Percentiles rank a stretch among this genome's conserved stretches.
phyloP scores from a whole-genome alignment of 345 rosid genomes.

The Citrus unshiu region DNA sequence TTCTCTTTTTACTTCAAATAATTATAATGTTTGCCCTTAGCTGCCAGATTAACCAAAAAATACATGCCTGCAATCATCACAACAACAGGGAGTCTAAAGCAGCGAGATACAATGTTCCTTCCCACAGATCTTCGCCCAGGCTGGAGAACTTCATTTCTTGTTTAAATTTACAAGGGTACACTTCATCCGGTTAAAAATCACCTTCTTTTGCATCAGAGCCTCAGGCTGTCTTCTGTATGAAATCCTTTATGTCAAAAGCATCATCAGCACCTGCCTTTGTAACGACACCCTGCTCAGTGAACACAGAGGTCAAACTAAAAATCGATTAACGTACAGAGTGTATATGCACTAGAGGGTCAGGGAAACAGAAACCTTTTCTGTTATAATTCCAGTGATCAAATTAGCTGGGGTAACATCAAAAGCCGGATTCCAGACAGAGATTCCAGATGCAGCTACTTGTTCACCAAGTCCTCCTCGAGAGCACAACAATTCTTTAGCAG shows the following conservation, averaged over 20 bases:
- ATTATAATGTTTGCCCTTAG: too few relatives aligned
- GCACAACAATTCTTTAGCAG: conserved; percentile 68
- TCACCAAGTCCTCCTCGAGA: conserved; percentile 92
- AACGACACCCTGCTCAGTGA: conserved; percentile 61
- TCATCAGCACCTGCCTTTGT: conserved; percentile 41
- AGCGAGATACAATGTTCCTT: too few relatives aligned
- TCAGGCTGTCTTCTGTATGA: conserved; percentile 25
- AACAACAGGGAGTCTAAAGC: too few relatives aligned
- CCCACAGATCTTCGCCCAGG: too few relatives aligned
- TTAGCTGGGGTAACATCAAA: conserved; percentile 89
- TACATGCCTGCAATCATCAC: too few relatives aligned
- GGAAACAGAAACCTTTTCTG: conserved; percentile 61
- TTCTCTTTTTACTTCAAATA: too few relatives aligned
- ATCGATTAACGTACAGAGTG: background rate
- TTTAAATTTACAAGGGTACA: background rate
- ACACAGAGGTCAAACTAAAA: conserved; percentile 1
- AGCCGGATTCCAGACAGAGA: conserved; percentile 94
- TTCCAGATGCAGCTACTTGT: conserved; percentile 92
- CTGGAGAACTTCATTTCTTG: background rate
- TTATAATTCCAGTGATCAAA: conserved; percentile 70
- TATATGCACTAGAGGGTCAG: background rate
- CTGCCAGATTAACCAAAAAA: too few relatives aligned
- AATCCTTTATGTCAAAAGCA: conserved; percentile 56
- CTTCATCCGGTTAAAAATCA: background rate
- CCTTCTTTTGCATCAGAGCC: background rate